Evolutionary conservation across 1,139 yeast genomes (phyloP).

Genomic region (Keqinozyma sinolaborantium): DNA sequence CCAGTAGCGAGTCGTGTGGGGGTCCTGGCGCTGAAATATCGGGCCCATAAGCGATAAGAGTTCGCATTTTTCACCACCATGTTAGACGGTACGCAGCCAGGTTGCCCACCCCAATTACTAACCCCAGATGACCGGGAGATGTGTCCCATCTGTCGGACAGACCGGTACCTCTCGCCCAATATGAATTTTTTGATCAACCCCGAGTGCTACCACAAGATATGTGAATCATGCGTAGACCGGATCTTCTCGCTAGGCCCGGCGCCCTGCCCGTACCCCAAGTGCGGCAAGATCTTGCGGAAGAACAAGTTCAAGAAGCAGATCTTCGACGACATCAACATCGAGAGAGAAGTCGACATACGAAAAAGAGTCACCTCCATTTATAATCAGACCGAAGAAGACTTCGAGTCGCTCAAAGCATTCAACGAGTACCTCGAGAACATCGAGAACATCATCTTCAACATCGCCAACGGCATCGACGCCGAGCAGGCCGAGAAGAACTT

Average conservation of each 20-base stretch:
- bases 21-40: too few relatives aligned
- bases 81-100: background rate
- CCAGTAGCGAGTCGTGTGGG: too few relatives aligned
- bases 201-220: conserved; percentile 96
- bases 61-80: conserved; percentile 1
- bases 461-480: conserved; percentile 66
- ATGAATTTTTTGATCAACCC: conserved; percentile 91
- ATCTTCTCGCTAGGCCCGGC: conserved; percentile 94
- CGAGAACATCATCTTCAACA: conserved; percentile 76
- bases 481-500: conserved; percentile 71
- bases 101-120: conserved; percentile 4
- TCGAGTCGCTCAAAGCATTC: conserved; percentile 52
- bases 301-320: conserved; percentile 88
- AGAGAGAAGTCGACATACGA: conserved; percentile 88
- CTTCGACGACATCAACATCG: conserved; percentile 86
- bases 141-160: conserved; percentile 98
- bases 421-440: conserved; percentile 80
- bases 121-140: conserved; percentile 55
- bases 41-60: background rate
- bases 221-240: conserved; percentile 94
- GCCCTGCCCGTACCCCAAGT: conserved; percentile 91
- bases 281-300: conserved; percentile 83
- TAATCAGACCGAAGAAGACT: conserved; percentile 79
- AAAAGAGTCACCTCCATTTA: conserved; percentile 73
- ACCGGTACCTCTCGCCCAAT: conserved; percentile 88